Base-by-base conservation (phyloP, 78 protist species). In the Acrasis kona region DNA sequence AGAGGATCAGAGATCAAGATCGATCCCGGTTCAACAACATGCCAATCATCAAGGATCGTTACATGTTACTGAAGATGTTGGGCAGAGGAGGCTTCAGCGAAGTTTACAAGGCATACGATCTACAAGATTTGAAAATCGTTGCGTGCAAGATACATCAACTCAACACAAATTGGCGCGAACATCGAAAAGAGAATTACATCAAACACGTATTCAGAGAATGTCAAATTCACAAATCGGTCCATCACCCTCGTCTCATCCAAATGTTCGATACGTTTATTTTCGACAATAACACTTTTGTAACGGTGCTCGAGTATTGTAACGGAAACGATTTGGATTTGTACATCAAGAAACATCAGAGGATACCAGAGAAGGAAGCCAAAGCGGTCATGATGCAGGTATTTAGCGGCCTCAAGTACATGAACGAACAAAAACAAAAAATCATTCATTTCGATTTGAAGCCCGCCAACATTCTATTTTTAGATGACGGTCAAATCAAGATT, bases 381-480 rank as follows among this genome's bases (percentile, higher is more conserved):
- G 0, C 12, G 37, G 77, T 81, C 34, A 39, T 69, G 19, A 19
- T 5, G 3, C 87, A 82, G 71, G 29, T 92, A 27, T 0, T 93
- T 19, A 0, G n/a, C 27, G 98, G 89, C 0, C 86, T 95, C n/a
- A 28, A 5, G n/a, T 90, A 94, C 37, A 81, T 94, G 4, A 69
- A 36, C 87, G 6, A 40, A 5, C 38, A 50, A 72, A 72, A 41
- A 72, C 10, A 39, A 36, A 77, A 73, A 8, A 74, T 94, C 37
- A 92, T 94, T 40, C 97, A 94, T 76, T 94, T 89, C 73, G 97
- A 94, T 76, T 86, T 94, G 70, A 94, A 94, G 84, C 97, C 98
- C 0, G 96, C 77, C 9, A 94, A 94, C 65, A 70, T 94, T 34
- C 7, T 69, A 1, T 79, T 72, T 28, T 2, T 2, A 30, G 4